Evolutionary conservation across 805 yeast species (phyloP).

Genomic region (Komagataella ulmi): DNA sequence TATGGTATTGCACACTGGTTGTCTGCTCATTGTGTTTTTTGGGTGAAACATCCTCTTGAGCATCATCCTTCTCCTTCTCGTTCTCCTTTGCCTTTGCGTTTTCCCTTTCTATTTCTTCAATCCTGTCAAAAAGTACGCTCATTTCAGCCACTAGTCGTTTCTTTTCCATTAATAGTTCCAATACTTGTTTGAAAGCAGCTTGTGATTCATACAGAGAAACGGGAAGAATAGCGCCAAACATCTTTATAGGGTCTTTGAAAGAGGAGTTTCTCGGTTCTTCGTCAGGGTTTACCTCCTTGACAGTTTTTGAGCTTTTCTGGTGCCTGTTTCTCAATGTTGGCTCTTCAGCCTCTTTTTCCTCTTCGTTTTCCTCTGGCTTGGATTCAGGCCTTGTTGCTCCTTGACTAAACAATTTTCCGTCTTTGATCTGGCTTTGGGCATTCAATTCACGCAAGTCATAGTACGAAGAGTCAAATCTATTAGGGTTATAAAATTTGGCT

Average conservation of each 20-base stretch:
- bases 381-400: background rate
- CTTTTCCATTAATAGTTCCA: slow-evolving; percentile 4
- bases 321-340: background rate
- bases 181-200: slow-evolving; percentile 11
- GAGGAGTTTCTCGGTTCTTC: background rate
- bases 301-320: background rate
- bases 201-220: slow-evolving; percentile 19
- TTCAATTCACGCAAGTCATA: background rate
- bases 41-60: background rate
- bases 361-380: background rate
- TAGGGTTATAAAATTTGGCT: slow-evolving; percentile 21
- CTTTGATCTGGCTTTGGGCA: background rate
- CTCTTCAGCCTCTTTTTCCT: background rate
- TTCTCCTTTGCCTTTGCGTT: background rate
- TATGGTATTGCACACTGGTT: too few relatives aligned
- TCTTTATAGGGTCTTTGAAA: slow-evolving; percentile 15
- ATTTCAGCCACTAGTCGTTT: background rate
- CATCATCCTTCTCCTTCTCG: background rate
- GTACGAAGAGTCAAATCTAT: slow-evolving; percentile 6
- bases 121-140: background rate
- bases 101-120: background rate
- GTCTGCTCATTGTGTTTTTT: background rate
- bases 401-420: background rate
- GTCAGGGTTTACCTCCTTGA: background rate
- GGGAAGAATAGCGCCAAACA: slow-evolving; percentile 25